phyloP scores from a whole-genome alignment of 2,329 filamentous ascomycete genomes.

The Xylaria sp. region DNA sequence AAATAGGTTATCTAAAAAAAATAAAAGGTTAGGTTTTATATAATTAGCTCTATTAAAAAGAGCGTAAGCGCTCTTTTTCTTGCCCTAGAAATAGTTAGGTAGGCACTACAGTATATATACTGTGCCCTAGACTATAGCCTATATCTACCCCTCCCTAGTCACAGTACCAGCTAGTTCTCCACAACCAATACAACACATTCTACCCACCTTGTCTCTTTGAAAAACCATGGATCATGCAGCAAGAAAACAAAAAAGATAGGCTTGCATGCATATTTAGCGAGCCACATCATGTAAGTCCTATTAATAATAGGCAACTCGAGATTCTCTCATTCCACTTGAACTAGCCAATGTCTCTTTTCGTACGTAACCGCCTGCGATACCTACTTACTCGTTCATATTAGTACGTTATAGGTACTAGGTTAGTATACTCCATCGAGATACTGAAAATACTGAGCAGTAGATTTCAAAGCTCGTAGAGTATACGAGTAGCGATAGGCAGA shows the following conservation, averaged over 20 bases:
- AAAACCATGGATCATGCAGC: neutral
- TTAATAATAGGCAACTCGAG: neutral
- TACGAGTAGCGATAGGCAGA: neutral
- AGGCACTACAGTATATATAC: too few species aligned
- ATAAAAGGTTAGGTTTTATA: too few species aligned
- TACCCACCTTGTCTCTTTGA: neutral
- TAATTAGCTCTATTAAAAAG: too few species aligned
- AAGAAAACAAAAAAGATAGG: neutral
- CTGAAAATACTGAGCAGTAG: neutral
- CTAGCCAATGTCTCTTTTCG: neutral
- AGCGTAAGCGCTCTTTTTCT: too few species aligned
- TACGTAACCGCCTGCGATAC: neutral
- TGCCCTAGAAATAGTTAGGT: too few species aligned
- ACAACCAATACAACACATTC: too few species aligned
- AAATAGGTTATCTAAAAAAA: too few species aligned
- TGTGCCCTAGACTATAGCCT: too few species aligned
- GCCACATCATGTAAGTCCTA: neutral
- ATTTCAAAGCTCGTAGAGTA: neutral
- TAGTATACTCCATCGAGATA: neutral
- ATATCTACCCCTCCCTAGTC: too few species aligned
- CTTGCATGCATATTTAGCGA: slow-evolving; percentile 4
- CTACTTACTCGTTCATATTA: neutral
- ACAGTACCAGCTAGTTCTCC: too few species aligned
- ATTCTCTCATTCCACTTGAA: neutral
- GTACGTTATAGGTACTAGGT: neutral